phyloP scores from a whole-genome alignment of 2,329 filamentous ascomycete species.

The Ceratocystis diversiconidia region DNA sequence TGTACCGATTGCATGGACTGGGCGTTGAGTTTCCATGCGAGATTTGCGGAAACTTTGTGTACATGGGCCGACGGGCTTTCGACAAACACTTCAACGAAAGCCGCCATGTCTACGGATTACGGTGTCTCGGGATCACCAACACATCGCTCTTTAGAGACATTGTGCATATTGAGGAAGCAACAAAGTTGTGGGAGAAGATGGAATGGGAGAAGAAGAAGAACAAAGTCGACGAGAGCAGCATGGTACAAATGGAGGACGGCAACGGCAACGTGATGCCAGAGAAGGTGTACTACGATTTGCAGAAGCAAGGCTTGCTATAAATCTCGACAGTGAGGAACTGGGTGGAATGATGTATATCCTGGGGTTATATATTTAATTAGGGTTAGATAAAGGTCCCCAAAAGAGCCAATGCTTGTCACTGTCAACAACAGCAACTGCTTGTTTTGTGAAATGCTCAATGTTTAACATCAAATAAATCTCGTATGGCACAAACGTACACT shows the following conservation, averaged over 20 bases:
- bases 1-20: slow-evolving; percentile 90
- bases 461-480: neutral
- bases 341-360: slow-evolving; percentile 10
- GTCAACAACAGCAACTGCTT: neutral
- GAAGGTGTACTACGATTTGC: slow-evolving; percentile 91
- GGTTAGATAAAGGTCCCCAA: slow-evolving; percentile 5
- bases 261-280: slow-evolving; percentile 98
- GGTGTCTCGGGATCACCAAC: slow-evolving; percentile 86
- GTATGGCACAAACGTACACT: neutral
- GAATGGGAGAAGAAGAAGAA: slow-evolving; percentile 70
- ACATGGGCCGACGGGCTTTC: slow-evolving; percentile 89
- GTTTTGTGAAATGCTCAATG: neutral
- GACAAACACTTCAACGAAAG: slow-evolving; percentile 98
- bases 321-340: neutral
- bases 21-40: slow-evolving; percentile 93
- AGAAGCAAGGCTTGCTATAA: slow-evolving; percentile 76
- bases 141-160: slow-evolving; percentile 88
- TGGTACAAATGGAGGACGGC: slow-evolving; percentile 97
- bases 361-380: slow-evolving; percentile 9
- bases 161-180: slow-evolving; percentile 76
- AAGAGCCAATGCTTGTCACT: neutral
- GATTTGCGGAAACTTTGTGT: slow-evolving; percentile 96
- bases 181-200: slow-evolving; percentile 85
- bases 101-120: slow-evolving; percentile 81
- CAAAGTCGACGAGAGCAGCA: slow-evolving; percentile 60